Percentiles rank a stretch among this genome's conserved stretches.
These are phyloP conservation scores for Aureococcus anophagefferens DNA, from an alignment of 108 stramenopile species.

Conservation along the genomic window DNA sequence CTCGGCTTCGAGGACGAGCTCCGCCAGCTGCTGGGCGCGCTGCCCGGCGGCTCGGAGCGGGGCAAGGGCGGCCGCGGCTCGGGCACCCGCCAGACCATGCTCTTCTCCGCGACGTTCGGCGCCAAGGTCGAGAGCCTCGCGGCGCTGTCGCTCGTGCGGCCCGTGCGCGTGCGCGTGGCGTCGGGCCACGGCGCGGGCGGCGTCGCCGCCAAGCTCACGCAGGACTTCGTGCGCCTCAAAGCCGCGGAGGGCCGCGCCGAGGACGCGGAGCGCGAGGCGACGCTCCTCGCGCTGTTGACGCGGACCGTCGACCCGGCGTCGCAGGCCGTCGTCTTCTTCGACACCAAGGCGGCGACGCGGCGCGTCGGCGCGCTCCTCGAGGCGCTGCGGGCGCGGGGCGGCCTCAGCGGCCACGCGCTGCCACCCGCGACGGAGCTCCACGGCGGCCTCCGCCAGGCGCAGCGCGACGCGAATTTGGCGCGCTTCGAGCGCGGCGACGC, in stretches of 20 bases:
- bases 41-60: constrained; percentile 31
- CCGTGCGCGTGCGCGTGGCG: constrained; percentile 59
- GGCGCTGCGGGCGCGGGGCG: no score
- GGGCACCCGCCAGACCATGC: constrained; percentile 72
- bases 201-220: constrained; percentile 78
- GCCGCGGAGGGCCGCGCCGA: constrained; percentile 48
- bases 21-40: constrained; percentile 73
- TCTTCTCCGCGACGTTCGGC: constrained; percentile 97
- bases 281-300: constrained; percentile 70
- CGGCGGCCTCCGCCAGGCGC: constrained; percentile 73
- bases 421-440: no score
- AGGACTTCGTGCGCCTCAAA: constrained; percentile 84
- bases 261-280: constrained; percentile 74
- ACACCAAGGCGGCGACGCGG: constrained; percentile 85
- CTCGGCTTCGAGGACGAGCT: constrained; percentile 94
- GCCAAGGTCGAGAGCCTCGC: constrained; percentile 85
- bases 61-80: neutral
- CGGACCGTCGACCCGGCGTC: constrained; percentile 57
- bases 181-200: constrained; percentile 12
- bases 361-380: no score
- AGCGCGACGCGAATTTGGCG: constrained; percentile 79
- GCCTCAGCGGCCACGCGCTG: no score
- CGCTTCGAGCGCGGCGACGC: constrained; percentile 75
- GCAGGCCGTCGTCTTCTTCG: constrained; percentile 85
- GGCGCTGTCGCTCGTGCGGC: constrained; percentile 70